Percentiles rank a stretch among this genome's conserved stretches.
Evolutionary conservation across 768 basidiomycete genomes (phyloP).

Genomic region (Pulveroboletus ravenelii): DNA sequence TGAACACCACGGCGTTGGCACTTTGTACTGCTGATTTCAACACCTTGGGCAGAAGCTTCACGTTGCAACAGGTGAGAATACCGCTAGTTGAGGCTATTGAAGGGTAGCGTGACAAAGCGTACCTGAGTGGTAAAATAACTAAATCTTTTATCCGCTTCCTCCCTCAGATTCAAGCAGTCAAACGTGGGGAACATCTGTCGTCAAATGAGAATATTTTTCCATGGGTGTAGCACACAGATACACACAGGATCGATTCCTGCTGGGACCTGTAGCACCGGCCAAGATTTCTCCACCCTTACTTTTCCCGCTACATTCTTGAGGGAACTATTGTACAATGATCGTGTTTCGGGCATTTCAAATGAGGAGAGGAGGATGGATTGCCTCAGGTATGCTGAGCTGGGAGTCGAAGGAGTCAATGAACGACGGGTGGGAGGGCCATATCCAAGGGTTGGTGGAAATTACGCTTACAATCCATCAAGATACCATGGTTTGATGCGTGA

Average conservation of each 20-base stretch:
- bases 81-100: not conserved
- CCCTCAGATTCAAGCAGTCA: constrained; percentile 62
- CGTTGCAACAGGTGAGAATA: not conserved
- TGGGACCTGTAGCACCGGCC: constrained; percentile 72
- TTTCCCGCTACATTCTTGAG: constrained; percentile 87
- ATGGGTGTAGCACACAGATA: not conserved
- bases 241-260: constrained; percentile 78
- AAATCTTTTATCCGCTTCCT: constrained; percentile 86
- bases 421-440: constrained; percentile 52
- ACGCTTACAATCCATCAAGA: constrained; percentile 82
- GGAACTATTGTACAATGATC: constrained; percentile 67
- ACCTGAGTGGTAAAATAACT: constrained; percentile 85
- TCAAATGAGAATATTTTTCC: not conserved
- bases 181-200: constrained; percentile 68
- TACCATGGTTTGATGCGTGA: constrained; percentile 98
- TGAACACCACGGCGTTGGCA: constrained; percentile 79
- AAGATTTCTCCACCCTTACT: constrained; percentile 61
- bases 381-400: constrained; percentile 77
- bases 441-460: constrained; percentile 43
- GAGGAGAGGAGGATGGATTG: constrained; percentile 86
- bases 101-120: constrained; percentile 3
- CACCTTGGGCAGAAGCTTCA: constrained; percentile 73
- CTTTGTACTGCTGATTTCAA: constrained; percentile 94
- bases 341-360: constrained; percentile 85
- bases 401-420: not conserved